Base-by-base conservation (phyloP, 306 rosid genomes). In the Bauhinia variegata region DNA sequence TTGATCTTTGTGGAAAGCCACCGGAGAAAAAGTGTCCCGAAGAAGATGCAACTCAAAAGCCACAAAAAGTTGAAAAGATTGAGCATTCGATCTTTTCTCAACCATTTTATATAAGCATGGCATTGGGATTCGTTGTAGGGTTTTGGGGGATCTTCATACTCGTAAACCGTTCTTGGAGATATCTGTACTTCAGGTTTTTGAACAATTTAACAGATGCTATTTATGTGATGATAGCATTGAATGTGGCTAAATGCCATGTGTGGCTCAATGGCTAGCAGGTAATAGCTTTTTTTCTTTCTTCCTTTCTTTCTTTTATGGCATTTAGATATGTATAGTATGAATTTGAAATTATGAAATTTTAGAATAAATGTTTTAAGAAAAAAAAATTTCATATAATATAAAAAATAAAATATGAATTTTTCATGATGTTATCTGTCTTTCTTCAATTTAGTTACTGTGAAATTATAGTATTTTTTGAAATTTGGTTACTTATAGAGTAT, bases 131-230 rank as follows among this genome's bases (percentile, higher is more conserved):
- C 12, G 2, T 12, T 0, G n/a, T 5, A 0, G 54, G 76, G 8
- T 71, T 71, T 32, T 71, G 62, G 54, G 69, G 69, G 0, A 30
- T 51, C 5, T 60, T 71, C 31, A 60, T 71, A 5, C 15, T 61
- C 2, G 0, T 61, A 36, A 41, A 52, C 0, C 54, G 51, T 33
- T 42, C 65, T 5, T 72, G 77, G 58, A 33, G 65, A 10, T 63
- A 72, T 34, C 65, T 71, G 5, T 72, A 63, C n/a, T 63, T 72
- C 58, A 16, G 16, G n/a, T 54, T 63, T 18, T 44, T 72, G 32
- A 54, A 23, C 56, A 13, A 63, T 43, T 6, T 72, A 9, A 3
- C 8, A 0, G 63, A 61, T 8, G n/a, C 0, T 34, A 16, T 49
- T 15, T 61, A 39, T 30, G 28, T 51, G 6, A 61, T 9, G 54